Percentiles rank a stretch among this genome's conserved stretches.
Evolutionary conservation across 139 green algal species (phyloP).

Genomic region (Coccomyxa sp.): DNA sequence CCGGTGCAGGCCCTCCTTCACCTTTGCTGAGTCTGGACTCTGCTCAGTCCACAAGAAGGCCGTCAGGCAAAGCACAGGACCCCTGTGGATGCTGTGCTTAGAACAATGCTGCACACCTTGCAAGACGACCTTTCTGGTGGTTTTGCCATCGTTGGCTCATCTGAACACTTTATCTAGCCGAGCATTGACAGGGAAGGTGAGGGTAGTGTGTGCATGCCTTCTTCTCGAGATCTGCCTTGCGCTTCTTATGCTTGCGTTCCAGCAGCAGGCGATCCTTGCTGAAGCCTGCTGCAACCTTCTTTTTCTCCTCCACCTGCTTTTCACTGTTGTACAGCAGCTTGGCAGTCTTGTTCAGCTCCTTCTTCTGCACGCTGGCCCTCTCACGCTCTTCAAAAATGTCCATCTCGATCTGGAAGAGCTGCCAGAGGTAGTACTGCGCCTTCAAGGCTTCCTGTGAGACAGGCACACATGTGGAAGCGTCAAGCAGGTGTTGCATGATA

Average conservation of each 20-base stretch:
- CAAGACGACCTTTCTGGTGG: no score
- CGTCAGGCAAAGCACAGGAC: not conserved
- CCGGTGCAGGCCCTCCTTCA: conserved; percentile 54
- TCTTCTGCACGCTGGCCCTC: conserved; percentile 23
- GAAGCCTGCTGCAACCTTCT: conserved; percentile 37
- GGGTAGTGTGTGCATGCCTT: conserved; percentile 23
- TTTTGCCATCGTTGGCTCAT: no score
- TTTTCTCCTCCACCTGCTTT: conserved; percentile 23
- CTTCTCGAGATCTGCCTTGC: conserved; percentile 63
- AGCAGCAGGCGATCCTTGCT: conserved; percentile 57
- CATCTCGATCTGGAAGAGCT: conserved; percentile 71
- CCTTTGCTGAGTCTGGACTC: conserved; percentile 50
- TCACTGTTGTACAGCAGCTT: not conserved
- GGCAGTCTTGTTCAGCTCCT: conserved; percentile 8
- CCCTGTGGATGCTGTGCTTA: not conserved
- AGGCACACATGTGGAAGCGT: not conserved
- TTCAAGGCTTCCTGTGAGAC: conserved; percentile 41
- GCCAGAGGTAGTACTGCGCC: conserved; percentile 62
- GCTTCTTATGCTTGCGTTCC: conserved; percentile 73
- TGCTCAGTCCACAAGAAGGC: not conserved
- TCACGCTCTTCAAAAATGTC: conserved; percentile 20
- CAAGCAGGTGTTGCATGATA: not conserved
- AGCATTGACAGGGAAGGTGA: no score
- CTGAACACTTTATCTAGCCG: no score
- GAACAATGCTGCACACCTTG: not conserved